A percentile compares a stretch with the other conserved stretches of the same genome.
Evolutionary conservation across 2,329 filamentous ascomycete species (phyloP).

Genomic region (Chaetothyriales sp.): DNA sequence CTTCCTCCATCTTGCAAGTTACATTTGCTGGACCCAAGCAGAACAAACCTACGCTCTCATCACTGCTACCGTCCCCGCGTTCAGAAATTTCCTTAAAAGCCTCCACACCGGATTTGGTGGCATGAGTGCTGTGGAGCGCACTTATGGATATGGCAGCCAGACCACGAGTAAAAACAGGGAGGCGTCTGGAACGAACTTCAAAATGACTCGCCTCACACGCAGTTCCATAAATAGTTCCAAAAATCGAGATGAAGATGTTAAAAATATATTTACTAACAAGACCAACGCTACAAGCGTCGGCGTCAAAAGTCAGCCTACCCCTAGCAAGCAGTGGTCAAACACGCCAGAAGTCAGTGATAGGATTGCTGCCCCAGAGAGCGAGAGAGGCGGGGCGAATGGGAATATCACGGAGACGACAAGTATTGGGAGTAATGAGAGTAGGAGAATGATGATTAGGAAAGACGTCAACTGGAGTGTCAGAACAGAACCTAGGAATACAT

Average conservation of each 20-base stretch:
- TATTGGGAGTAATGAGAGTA: slow-evolving; percentile 8
- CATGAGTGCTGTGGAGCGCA: slow-evolving; percentile 6
- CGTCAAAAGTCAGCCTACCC: background rate
- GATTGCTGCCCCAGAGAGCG: background rate
- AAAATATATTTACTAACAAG: background rate
- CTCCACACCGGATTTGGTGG: slow-evolving; percentile 13
- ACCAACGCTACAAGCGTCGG: background rate
- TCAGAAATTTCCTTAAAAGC: slow-evolving; percentile 24
- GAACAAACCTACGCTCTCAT: slow-evolving; percentile 25
- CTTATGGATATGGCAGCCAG: slow-evolving; percentile 4
- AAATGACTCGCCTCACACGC: slow-evolving; percentile 6
- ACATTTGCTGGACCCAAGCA: slow-evolving; percentile 26
- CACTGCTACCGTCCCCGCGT: slow-evolving; percentile 26
- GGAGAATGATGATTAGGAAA: slow-evolving; percentile 8
- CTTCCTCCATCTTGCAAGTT: slow-evolving; percentile 23
- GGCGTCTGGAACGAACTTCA: background rate
- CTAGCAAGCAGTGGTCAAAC: background rate
- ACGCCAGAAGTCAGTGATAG: background rate
- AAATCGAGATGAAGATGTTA: background rate
- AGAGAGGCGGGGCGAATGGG: background rate
- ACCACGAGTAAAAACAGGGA: background rate
- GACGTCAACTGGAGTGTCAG: slow-evolving; percentile 2
- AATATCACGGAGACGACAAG: slow-evolving; percentile 5
- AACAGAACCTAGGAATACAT: background rate
- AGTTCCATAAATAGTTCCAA: slow-evolving; percentile 3